phyloP scores from a whole-genome alignment of 192 early-diverging fungal species.

The Cetraspora pellucida region DNA sequence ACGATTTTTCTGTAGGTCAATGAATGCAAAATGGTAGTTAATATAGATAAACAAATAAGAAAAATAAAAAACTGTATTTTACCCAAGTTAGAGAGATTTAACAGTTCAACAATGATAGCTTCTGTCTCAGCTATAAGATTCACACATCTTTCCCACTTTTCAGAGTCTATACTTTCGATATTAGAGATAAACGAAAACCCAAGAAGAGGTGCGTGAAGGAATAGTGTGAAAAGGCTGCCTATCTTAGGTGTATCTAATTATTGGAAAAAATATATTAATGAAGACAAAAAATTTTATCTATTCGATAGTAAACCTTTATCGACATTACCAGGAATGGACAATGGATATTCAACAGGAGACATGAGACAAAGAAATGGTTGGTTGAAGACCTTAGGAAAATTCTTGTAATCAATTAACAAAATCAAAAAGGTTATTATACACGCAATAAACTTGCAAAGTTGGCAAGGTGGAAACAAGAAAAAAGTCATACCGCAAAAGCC shows the following conservation, averaged over 20 bases:
- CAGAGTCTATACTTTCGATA: conserved; percentile 58
- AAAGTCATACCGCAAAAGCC: conserved; percentile 72
- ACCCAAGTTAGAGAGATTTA: conserved; percentile 44
- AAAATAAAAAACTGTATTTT: not conserved
- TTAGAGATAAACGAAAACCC: conserved; percentile 86
- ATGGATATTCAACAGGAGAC: conserved; percentile 87
- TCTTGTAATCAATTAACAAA: conserved; percentile 40
- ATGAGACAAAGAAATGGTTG: conserved; percentile 85
- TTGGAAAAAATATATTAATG: not conserved
- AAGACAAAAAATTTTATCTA: not conserved
- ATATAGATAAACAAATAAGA: not conserved
- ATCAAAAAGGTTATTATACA: not conserved
- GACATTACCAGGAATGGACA: conserved; percentile 78
- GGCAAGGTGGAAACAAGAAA: conserved; percentile 10
- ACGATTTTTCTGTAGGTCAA: conserved; percentile 41
- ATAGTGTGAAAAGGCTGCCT: conserved; percentile 93
- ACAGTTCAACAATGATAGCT: conserved; percentile 56
- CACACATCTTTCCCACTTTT: conserved; percentile 73
- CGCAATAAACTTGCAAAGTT: conserved; percentile 12
- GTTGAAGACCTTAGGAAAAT: conserved; percentile 85
- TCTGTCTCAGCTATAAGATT: conserved; percentile 55
- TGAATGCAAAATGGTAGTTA: not conserved
- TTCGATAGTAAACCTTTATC: not conserved
- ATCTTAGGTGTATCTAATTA: conserved; percentile 61
- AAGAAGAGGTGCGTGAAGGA: conserved; percentile 87